phyloP scores from a whole-genome alignment of 2,329 filamentous ascomycete genomes.

The Sordariomycetes sp. region DNA sequence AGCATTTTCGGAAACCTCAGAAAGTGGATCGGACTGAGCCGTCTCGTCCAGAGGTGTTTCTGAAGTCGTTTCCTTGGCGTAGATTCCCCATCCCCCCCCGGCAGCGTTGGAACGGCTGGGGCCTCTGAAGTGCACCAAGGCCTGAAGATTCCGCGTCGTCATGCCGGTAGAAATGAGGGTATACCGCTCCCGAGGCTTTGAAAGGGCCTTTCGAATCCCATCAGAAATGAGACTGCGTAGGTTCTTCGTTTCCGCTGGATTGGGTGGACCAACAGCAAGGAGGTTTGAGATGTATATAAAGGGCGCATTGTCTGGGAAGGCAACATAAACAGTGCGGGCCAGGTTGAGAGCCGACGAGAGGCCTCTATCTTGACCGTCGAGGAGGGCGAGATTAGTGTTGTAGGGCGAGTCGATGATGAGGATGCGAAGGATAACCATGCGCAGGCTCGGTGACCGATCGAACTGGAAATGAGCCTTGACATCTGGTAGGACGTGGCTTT shows the following conservation, averaged over 20 bases:
- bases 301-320: conserved; percentile 72
- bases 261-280: conserved; percentile 28
- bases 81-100: conserved; percentile 70
- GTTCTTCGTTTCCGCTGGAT: conserved; percentile 45
- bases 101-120: conserved; percentile 60
- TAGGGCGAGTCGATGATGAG: conserved; percentile 76
- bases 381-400: conserved; percentile 44
- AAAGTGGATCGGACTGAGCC: conserved; percentile 35
- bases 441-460: conserved; percentile 57
- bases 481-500: conserved; percentile 63
- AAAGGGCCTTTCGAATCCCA: conserved; percentile 74
- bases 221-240: conserved; percentile 63
- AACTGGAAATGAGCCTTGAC: conserved; percentile 79
- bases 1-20: conserved; percentile 14
- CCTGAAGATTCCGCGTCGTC: conserved; percentile 59
- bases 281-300: conserved; percentile 57
- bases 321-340: conserved; percentile 65
- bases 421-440: conserved; percentile 65
- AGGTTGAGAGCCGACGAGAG: conserved; percentile 42
- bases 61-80: conserved; percentile 50
- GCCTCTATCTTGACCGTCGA: conserved; percentile 15
- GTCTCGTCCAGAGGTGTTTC: conserved; percentile 45
- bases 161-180: conserved; percentile 58
- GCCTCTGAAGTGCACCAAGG: conserved; percentile 59
- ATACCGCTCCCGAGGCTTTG: conserved; percentile 62